Evolutionary conservation across 2,329 filamentous ascomycete species (phyloP), one percentile per base, ranked within the genome.

Genomic region (Ophiostoma angusticollis): DNA sequence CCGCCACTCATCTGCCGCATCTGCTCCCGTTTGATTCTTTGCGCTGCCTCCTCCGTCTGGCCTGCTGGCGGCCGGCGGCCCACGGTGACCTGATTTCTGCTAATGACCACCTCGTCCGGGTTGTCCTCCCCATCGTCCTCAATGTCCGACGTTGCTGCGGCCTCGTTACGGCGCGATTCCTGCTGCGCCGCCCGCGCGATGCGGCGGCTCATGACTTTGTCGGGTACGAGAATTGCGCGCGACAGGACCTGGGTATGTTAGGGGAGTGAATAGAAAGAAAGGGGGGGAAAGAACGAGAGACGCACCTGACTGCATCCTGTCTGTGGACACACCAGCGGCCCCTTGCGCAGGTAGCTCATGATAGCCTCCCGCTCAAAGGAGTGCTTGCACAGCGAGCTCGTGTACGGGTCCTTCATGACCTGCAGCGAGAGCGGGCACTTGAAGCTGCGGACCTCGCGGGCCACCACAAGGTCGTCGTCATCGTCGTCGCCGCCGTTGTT

Each of bases 391-490:
- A 72, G 71, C 12, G 54, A 60, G 49, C 73, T 82, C 40, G 72
- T 81, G 50, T 73, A 75, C 0, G 82, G 82, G 37, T 84, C 68
- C 30, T 63, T 60, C 61, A 84, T 77, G 31, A 70, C 62, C 37
- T 64, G 63, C 47, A 85, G 61, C 0, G 80, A 80, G 16, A 87
- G 55, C 0, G 80, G 80, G 50, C 82, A 87, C 49, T 73, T 78
- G 23, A 79, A 71, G 54, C 73, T 80, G 37, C 77, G 65, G 5
- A 68, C 70, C 45, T 77, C 74, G 35, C 72, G 65, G 21, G 72
- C 68, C 22, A 87, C 69, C 2, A 78, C 69, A 18, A 87, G 64
- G 30, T 87, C 82, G 16, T 82, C 79, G 39, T 82, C 78, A 13
- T 69, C 67, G 8, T 73, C 72, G 2, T 69, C 65, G 6, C 58